A percentile compares a stretch with the other conserved stretches of the same genome.
These are phyloP conservation scores for Petasospora fabianii DNA, from an alignment of 1,139 yeast species.

Conservation along the genomic window DNA sequence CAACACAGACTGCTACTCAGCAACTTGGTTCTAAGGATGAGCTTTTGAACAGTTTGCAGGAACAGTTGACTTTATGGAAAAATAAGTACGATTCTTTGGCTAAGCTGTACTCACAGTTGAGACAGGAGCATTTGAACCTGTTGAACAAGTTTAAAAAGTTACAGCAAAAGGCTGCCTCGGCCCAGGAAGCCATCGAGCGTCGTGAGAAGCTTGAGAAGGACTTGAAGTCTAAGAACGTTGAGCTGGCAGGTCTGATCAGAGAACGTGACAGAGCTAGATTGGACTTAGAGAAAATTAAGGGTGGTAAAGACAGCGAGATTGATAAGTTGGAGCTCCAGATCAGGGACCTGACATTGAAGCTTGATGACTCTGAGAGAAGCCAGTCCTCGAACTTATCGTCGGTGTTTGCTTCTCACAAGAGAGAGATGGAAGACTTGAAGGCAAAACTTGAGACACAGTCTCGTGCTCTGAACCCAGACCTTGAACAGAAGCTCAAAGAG, in stretches of 20 bases:
- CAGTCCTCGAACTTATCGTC: conserved; percentile 65
- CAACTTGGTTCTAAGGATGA: conserved; percentile 80
- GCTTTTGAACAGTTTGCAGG: conserved; percentile 63
- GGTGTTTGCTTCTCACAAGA: conserved; percentile 60
- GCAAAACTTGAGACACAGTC: conserved; percentile 33
- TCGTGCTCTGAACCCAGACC: conserved; percentile 29
- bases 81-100: conserved; percentile 88
- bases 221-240: conserved; percentile 79
- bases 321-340: conserved; percentile 66
- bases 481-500: conserved; percentile 51
- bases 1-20: conserved; percentile 64
- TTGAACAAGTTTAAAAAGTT: conserved; percentile 77
- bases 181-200: conserved; percentile 86
- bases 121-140: conserved; percentile 85
- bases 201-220: conserved; percentile 84
- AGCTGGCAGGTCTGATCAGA: conserved; percentile 82
- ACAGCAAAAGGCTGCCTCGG: conserved; percentile 87
- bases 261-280: conserved; percentile 88
- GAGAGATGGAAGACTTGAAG: conserved; percentile 45
- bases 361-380: conserved; percentile 60
- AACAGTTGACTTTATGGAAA: conserved; percentile 77
- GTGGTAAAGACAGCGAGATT: conserved; percentile 62
- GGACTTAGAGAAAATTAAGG: conserved; percentile 72
- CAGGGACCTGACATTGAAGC: conserved; percentile 56
- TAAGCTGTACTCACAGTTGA: conserved; percentile 81